These are phyloP conservation scores for Phaeotremella skinneri DNA, from an alignment of 768 basidiomycete genomes.

Conservation along the genomic window DNA sequence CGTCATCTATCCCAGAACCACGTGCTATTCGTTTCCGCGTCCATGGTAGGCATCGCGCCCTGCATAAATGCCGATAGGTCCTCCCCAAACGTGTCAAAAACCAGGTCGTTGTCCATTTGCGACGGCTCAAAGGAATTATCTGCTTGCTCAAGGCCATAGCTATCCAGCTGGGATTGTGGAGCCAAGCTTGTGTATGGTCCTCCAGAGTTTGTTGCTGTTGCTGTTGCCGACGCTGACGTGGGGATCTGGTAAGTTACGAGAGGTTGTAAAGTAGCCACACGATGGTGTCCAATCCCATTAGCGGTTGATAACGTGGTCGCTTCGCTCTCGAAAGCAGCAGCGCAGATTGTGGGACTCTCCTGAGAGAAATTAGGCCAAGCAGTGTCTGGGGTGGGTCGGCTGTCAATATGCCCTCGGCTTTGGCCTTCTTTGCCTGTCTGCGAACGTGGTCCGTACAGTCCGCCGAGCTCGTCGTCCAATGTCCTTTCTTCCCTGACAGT, in stretches of 20 bases:
- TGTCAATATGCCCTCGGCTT: too few relatives aligned
- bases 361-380: not conserved
- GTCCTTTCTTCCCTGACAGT: slow-evolving; percentile 17
- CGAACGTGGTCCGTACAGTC: slow-evolving; percentile 14
- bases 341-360: too few relatives aligned
- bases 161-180: not conserved
- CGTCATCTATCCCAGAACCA: slow-evolving; percentile 10
- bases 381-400: not conserved
- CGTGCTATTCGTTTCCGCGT: slow-evolving; percentile 7
- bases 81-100: slow-evolving; percentile 23
- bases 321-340: too few relatives aligned
- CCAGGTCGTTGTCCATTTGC: slow-evolving; percentile 3
- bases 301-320: too few relatives aligned
- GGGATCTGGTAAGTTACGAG: too few relatives aligned
- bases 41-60: slow-evolving; percentile 9
- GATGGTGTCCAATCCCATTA: too few relatives aligned
- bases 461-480: slow-evolving; percentile 19
- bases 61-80: slow-evolving; percentile 23
- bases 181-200: too few relatives aligned
- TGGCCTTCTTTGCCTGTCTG: not conserved
- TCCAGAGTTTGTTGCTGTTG: too few relatives aligned
- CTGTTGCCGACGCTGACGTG: too few relatives aligned
- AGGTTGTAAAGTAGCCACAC: too few relatives aligned
- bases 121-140: not conserved
- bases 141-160: not conserved